These are phyloP conservation scores for Vitis labrusca DNA, from an alignment of 164 flowering plant species.

Conservation along the genomic window DNA sequence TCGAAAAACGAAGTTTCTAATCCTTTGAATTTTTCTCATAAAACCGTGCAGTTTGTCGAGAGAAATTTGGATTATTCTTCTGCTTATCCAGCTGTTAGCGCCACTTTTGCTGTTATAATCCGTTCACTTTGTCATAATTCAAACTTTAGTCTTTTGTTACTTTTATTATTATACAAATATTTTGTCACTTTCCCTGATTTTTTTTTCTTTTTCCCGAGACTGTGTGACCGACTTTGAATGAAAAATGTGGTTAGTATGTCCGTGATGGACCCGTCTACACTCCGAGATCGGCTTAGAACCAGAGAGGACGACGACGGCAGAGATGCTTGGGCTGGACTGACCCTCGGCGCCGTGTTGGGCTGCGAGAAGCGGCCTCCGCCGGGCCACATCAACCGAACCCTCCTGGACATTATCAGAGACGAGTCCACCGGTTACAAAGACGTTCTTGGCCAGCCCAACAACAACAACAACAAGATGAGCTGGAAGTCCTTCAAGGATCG, in stretches of 20 bases:
- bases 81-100: no score
- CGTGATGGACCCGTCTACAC: background rate
- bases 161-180: no score
- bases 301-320: constrained; percentile 15
- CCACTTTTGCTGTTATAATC: no score
- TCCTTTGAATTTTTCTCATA: background rate
- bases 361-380: constrained; percentile 10
- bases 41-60: no score
- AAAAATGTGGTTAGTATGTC: constrained; percentile 1
- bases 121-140: no score
- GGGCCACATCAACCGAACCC: constrained; percentile 35
- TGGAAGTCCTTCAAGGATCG: constrained; percentile 68
- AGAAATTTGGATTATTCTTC: no score
- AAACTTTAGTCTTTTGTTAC: no score
- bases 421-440: constrained; percentile 29
- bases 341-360: constrained; percentile 38
- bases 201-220: background rate
- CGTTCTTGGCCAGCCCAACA: background rate
- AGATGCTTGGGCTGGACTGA: constrained; percentile 21
- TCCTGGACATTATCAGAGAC: constrained; percentile 61
- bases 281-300: constrained; percentile 21
- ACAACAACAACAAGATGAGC: constrained; percentile 22
- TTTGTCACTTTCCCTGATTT: background rate
- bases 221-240: background rate
- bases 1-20: background rate